Evolutionary conservation across 2,329 filamentous ascomycete species (phyloP), one percentile per base, ranked within the genome.

Genomic region (Xylariaceae sp.): DNA sequence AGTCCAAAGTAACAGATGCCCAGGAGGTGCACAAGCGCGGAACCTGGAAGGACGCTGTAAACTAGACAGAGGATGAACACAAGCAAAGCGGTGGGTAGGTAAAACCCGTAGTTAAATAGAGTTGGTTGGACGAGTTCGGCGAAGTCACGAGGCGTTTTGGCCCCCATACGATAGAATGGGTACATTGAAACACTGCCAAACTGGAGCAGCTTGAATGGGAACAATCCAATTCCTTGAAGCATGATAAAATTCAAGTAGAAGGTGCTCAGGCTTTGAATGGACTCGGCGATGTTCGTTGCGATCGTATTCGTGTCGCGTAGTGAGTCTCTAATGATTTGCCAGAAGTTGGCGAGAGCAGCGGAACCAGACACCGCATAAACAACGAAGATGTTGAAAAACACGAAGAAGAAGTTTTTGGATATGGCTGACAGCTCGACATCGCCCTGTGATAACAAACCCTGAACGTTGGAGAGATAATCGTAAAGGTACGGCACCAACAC

Each of bases 351-450:
- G 75, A 90, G 63, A 16, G 69, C 69, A 1, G 86, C 91, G 4
- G 92, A 92, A 51, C 90, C 90, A 41, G 96, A 90, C 23, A 95
- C 83, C 1, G 94, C 96, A 73, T 98, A 97, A 40, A 98, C 86
- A 47, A 98, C 84, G 76, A 99, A 99, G 55, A 98, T 91, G 76
- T 99, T 99, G 84, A 99, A 98, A 75, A 99, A 99, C 8, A 90
- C 93, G 73, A 99, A 99, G 81, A 98, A 96, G 77, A 98, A 99
- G 75, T 98, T 99, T 78, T 99, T 99, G 51, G 92, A 96, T 64
- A 99, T 94, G 40, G 96, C 82, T 0, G 95, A 98, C 6, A 99
- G 82, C 74, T 98, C 95, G 19, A 99, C 88, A 61, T 99, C 95
- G 40, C 92, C 92, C 66, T 92, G 91, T 0, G 95, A 98, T 48